Evolutionary conservation across 495 filamentous ascomycete species (phyloP).

Genomic region (Pseudomonodictys pantanalensis): DNA sequence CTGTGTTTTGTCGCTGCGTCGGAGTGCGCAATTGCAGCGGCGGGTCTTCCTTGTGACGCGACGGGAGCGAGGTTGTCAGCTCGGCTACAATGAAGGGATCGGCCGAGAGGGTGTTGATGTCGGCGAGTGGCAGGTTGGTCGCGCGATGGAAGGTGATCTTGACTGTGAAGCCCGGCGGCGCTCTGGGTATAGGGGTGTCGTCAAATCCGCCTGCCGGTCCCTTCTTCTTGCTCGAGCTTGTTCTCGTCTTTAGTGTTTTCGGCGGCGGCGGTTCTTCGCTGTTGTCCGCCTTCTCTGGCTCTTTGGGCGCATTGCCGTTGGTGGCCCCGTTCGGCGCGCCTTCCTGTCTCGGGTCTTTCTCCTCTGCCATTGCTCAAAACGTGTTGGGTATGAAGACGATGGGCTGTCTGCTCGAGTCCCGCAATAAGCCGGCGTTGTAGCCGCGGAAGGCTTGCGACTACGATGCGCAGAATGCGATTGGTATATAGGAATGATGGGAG

Average conservation of each 20-base stretch:
- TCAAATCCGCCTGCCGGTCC: slow-evolving; percentile 78
- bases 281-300: not conserved
- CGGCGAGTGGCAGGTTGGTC: slow-evolving; percentile 73
- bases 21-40: slow-evolving; percentile 68
- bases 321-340: slow-evolving; percentile 1
- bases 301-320: slow-evolving; percentile 1
- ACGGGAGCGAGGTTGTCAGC: slow-evolving; percentile 58
- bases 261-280: not conserved
- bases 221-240: slow-evolving; percentile 29
- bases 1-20: slow-evolving; percentile 64
- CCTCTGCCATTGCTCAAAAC: slow-evolving; percentile 8
- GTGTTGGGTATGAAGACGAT: too few species aligned
- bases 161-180: slow-evolving; percentile 74
- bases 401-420: not conserved
- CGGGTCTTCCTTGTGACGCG: slow-evolving; percentile 77
- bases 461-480: too few species aligned
- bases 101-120: slow-evolving; percentile 71
- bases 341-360: slow-evolving; percentile 1
- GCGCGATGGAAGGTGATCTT: slow-evolving; percentile 83
- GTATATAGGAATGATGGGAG: too few species aligned
- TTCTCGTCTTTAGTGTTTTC: slow-evolving; percentile 9
- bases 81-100: slow-evolving; percentile 81
- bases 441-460: too few species aligned
- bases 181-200: slow-evolving; percentile 67
- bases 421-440: not conserved